Evolutionary conservation across 805 yeast species (phyloP).

Genomic region (Cephaloascus fragrans): DNA sequence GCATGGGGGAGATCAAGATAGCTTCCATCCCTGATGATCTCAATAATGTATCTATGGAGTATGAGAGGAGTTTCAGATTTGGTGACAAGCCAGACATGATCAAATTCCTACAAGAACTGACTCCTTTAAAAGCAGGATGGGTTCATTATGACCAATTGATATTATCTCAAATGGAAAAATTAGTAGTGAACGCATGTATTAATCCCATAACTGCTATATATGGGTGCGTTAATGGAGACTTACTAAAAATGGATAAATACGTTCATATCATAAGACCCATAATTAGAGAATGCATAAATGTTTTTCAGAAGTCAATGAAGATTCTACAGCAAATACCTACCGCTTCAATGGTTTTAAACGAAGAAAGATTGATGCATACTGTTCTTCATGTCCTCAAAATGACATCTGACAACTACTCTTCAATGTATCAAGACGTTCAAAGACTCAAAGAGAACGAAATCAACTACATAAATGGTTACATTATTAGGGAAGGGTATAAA

Average conservation of each 20-base stretch:
- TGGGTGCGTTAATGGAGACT: slow-evolving; percentile 71
- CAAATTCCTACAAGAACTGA: slow-evolving; percentile 12
- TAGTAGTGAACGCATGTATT: slow-evolving; percentile 72
- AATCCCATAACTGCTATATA: slow-evolving; percentile 76
- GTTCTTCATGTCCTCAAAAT: slow-evolving; percentile 18
- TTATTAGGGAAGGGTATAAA: slow-evolving; percentile 44
- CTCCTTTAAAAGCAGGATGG: slow-evolving; percentile 15
- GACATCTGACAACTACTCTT: slow-evolving; percentile 52
- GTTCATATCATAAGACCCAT: slow-evolving; percentile 25
- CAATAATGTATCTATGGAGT: slow-evolving; percentile 5
- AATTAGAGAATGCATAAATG: slow-evolving; percentile 33
- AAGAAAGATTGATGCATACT: slow-evolving; percentile 20
- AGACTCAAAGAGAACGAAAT: slow-evolving; percentile 60
- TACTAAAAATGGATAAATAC: slow-evolving; percentile 31
- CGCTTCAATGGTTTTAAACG: slow-evolving; percentile 18
- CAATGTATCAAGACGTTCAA: slow-evolving; percentile 63
- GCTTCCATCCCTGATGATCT: slow-evolving; percentile 41
- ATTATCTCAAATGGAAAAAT: slow-evolving; percentile 59
- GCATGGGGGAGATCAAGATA: slow-evolving; percentile 52
- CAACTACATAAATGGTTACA: slow-evolving; percentile 75
- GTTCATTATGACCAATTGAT: slow-evolving; percentile 33
- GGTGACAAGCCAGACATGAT: slow-evolving; percentile 13
- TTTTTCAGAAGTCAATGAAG: slow-evolving; percentile 17
- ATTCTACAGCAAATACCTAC: slow-evolving; percentile 17
- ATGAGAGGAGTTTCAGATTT: slow-evolving; percentile 9